Evolutionary conservation across 768 basidiomycete species (phyloP).

Genomic region (Kwoniella mangroviensis): DNA sequence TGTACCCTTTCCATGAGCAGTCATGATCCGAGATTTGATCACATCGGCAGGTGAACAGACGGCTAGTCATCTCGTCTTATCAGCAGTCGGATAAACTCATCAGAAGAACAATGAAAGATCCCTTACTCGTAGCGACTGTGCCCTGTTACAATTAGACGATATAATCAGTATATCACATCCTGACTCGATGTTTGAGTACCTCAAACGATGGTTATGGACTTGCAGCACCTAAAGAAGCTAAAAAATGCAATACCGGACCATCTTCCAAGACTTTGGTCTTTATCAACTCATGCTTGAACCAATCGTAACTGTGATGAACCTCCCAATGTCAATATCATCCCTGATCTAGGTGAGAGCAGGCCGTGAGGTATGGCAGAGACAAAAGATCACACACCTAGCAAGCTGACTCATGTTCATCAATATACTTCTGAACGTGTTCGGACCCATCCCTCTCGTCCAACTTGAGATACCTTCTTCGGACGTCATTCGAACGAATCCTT

Average conservation of each 20-base stretch:
- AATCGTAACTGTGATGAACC: slow-evolving; percentile 71
- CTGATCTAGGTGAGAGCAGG: background rate
- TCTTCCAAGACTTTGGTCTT: slow-evolving; percentile 75
- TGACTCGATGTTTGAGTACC: background rate
- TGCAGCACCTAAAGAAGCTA: slow-evolving; percentile 84
- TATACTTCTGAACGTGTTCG: slow-evolving; percentile 82
- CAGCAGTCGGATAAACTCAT: slow-evolving; percentile 10
- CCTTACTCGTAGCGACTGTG: slow-evolving; percentile 49
- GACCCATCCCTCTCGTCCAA: slow-evolving; percentile 74
- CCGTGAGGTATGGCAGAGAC: background rate
- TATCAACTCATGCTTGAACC: slow-evolving; percentile 82
- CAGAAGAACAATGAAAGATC: background rate
- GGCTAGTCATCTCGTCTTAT: slow-evolving; percentile 17
- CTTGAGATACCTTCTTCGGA: slow-evolving; percentile 81
- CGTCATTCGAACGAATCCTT: slow-evolving; percentile 88
- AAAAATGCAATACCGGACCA: slow-evolving; percentile 80
- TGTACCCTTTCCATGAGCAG: slow-evolving; percentile 46
- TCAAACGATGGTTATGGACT: slow-evolving; percentile 50
- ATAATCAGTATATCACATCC: background rate
- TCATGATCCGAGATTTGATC: slow-evolving; percentile 53
- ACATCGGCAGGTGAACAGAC: slow-evolving; percentile 55
- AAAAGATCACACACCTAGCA: slow-evolving; percentile 68
- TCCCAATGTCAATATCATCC: background rate
- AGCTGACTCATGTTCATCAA: slow-evolving; percentile 93
- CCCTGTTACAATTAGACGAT: slow-evolving; percentile 23